Conservation (phyloP, 306 rosid genomes). For the Cajanus cajan region DNA sequence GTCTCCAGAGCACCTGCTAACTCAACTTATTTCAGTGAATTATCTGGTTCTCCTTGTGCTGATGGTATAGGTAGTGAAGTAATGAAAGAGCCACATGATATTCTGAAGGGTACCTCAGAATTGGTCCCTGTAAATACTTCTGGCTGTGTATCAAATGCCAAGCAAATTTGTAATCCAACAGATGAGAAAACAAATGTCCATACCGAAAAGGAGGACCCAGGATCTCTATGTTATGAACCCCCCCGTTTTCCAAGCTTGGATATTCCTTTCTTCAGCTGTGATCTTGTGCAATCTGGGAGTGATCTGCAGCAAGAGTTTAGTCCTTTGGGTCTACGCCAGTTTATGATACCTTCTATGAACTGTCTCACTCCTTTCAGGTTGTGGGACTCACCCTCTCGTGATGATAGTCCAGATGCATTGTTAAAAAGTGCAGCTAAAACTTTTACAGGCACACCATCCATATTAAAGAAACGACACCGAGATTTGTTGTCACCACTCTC, state of each 20-base stretch:
- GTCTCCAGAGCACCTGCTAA: conserved; percentile 43
- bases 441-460: conserved; percentile 83
- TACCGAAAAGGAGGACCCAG: conserved; percentile 56
- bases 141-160: conserved; percentile 40
- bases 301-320: conserved; percentile 97
- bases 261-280: conserved; percentile 92
- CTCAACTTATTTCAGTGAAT: conserved; percentile 51
- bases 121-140: conserved; percentile 66
- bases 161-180: conserved; percentile 41
- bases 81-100: conserved; percentile 45
- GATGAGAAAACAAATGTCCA: conserved; percentile 41
- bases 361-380: conserved; percentile 83
- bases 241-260: conserved; percentile 95
- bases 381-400: conserved; percentile 88
- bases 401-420: conserved; percentile 76
- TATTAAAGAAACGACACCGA: conserved; percentile 83
- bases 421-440: conserved; percentile 91
- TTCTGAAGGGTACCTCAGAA: conserved; percentile 37
- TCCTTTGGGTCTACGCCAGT: conserved; percentile 94
- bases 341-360: conserved; percentile 87
- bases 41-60: conserved; percentile 48
- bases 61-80: conserved; percentile 29
- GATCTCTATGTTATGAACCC: conserved; percentile 85
- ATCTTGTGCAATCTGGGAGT: conserved; percentile 73
- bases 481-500: conserved; percentile 83